These are phyloP conservation scores for Artemisia princeps DNA, from an alignment of 140 eudicot species.

Conservation along the genomic window DNA sequence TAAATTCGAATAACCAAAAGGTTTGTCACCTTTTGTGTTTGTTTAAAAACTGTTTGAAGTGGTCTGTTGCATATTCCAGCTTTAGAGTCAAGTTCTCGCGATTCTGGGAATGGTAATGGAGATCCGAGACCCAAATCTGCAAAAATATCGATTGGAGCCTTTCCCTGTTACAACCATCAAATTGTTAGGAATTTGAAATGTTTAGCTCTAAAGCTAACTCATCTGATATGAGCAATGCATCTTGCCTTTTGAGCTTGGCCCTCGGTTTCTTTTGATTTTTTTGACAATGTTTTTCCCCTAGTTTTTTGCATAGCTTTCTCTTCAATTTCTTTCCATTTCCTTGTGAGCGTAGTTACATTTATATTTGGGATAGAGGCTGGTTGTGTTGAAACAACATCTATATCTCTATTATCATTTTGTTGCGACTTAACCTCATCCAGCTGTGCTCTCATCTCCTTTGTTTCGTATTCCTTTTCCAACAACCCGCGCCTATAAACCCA, in stretches of 20 bases:
- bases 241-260: conserved; percentile 38
- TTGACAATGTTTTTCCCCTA: conserved; percentile 26
- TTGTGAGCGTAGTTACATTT: conserved; percentile 19
- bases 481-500: conserved; percentile 49
- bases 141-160: conserved; percentile 39
- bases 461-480: conserved; percentile 67
- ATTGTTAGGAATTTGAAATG: neutral
- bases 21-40: conserved; percentile 51
- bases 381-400: conserved; percentile 27
- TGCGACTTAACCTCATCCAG: conserved; percentile 55
- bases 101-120: conserved; percentile 68
- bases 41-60: conserved; percentile 49
- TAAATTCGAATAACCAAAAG: neutral
- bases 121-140: conserved; percentile 52
- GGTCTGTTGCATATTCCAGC: conserved; percentile 69
- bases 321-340: conserved; percentile 52
- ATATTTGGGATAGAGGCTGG: conserved; percentile 27
- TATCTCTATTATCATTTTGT: conserved; percentile 44
- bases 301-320: conserved; percentile 45
- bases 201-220: conserved; percentile 14
- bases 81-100: conserved; percentile 49
- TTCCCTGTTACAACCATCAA: conserved; percentile 40
- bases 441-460: conserved; percentile 74
- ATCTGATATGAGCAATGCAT: neutral
- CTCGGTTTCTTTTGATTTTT: conserved; percentile 24